Base-by-base conservation (phyloP, 148 eudicot species). In the Amaranthus cruentus region DNA sequence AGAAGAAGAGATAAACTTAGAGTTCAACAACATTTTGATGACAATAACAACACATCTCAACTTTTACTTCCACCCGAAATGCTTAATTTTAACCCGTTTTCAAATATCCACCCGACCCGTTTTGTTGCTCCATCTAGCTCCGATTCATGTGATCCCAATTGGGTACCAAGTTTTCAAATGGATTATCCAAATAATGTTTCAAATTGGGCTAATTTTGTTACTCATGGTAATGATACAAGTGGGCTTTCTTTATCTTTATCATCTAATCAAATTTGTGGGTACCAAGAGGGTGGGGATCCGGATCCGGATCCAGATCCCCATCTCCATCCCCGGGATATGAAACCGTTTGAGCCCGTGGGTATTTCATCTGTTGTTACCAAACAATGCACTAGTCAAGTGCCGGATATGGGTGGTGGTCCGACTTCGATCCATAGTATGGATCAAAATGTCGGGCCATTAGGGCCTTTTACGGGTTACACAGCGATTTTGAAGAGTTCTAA, bases 401-500 rank as follows among this genome's bases (percentile, higher is more conserved):
- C 72, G 53, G 87, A 83, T 52, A 64, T 78, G 63, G 72, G 78
- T 2, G 80, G 82, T 18, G 81, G 82, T 62, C 70, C 73, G 52
- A 89, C 75, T 50, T 59, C 57, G 38, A 50, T 69, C 70, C 60
- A 54, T 28, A 28, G 38, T 28, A 28, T 28, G 38, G 38, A 28
- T n/a, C 57, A 62, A 3, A 79, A 57, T 70, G 66, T 75, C 42
- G 79, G 79, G 0, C 96, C 98, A 8, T 78, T 91, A 0, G 98
- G 98, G 51, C 96, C 96, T 0, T 93, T 93, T 44, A 93, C 96
- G 1, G 98, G 98, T 0, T 93, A 93, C 61, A 81, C 96, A 15
- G 81, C 91, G 5, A 84, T 93, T 18, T n/a, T 94, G 75, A 91
- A 80, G 73, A 88, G 89, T 0, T 94, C 98, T 4, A 89, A 83